Evolutionary conservation across 805 yeast species (phyloP), one percentile per base, ranked within the genome.

Genomic region (Metschnikowia hibisci): DNA sequence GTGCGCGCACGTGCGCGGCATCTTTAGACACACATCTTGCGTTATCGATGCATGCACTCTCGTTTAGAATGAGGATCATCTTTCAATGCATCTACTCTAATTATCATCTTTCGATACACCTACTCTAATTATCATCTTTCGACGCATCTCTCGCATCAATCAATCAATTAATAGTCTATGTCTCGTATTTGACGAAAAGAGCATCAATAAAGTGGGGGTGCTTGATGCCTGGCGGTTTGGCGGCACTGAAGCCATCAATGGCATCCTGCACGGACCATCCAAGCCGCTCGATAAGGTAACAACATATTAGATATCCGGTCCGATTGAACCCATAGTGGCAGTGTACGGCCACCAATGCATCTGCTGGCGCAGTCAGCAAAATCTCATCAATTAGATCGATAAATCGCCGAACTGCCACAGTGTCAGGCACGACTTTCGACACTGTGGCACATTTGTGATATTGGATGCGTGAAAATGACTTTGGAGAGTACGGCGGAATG

Each of bases 261-360:
- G 91, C 86, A 36, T 81, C 85, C 29, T 67, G 65, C 2, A 84
- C 86, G 3, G 71, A 55, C 77, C 84, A 77, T 0, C 80, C 80
- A 26, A 77, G 59, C 40, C 64, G 66, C 54, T 82, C 87, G 18
- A 85, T 71, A 54, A 84, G 64, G 56, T 80, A 85, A 54, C 85
- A 77, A 56, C 87, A 81, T 14, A 84, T 77, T 39, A 85, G 68
- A 53, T 78, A 84, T 2, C 93, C 91, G 0, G 91, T 84, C 44
- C 91, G 66, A 58, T 84, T 84, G 62, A 84, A 86, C 5, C 91
- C 93, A 56, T 84, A 84, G 58, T 84, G 93, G 57, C 93, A 84
- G 60, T 85, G 93, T 6, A 85, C 84, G 0, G 76, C 87, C 6
- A 82, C 64, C 20, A 70, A 61, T 4, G 77, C 77, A 13, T 52